Base-by-base conservation (phyloP, 2,329 filamentous ascomycete genomes). In the Plenodomus tracheiphilus region DNA sequence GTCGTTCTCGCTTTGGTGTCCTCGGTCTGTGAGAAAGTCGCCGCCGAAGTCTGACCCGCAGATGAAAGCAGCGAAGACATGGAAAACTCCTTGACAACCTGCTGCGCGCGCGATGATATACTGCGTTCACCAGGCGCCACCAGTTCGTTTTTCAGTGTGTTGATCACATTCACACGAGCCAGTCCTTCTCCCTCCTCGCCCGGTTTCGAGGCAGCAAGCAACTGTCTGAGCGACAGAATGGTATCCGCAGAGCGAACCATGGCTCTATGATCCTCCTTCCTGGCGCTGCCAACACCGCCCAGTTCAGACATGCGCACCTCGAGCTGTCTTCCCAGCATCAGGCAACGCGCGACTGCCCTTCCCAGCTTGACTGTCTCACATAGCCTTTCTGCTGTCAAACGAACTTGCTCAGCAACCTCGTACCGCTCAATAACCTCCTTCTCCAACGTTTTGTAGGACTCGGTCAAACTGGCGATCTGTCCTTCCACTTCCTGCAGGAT, bases 361-460 rank as follows among this genome's bases (percentile, higher is more conserved):
- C 88, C 88, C 2, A 97, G 77, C 51, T 85, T 83, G 52, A 96
- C 79, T 0, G 92, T 91, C 64, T 89, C 84, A 80, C 90, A 90
- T 21, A 97, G 80, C 10, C 91, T 82, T 62, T 88, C 83, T 1
- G 90, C 88, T 10, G 90, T 89, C 43, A 86, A 74, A 9, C 87
- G 83, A 7, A 96, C 89, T 73, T 94, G 85, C 47, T 95, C 88
- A 0, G 94, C 93, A 47, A 87, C 86, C 62, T 90, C 87, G 76
- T 96, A 89, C 61, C 93, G 90, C 62, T 88, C 83, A 43, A 91
- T 81, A 37, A 97, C 91, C 68, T 97, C 91, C 68, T 85, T 87
- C 74, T 96, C 88, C 20, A 97, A 80, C 58, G 93, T 85, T 54
- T 84, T 83, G 75, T 96, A 97, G 69, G 89, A 91, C 63, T 91